Conservation (phyloP, 2,329 filamentous ascomycete genomes). For the Fusarium succisae region DNA sequence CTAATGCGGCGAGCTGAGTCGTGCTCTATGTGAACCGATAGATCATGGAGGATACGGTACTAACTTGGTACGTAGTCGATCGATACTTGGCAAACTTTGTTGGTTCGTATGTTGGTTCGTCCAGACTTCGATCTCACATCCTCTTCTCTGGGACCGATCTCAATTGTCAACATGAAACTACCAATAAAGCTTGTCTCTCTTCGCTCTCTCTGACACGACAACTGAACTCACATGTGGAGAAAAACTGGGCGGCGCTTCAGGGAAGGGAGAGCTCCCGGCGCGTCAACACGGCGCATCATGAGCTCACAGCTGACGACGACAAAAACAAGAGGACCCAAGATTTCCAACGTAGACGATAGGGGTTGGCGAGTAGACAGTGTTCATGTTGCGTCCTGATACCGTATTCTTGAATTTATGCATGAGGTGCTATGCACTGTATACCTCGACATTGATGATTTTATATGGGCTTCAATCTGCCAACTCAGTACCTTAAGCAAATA, state of each 20-base stretch:
- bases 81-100: background rate
- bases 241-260: background rate
- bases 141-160: background rate
- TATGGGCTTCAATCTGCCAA: background rate
- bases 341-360: background rate
- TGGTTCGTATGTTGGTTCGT: background rate
- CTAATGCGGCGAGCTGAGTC: background rate
- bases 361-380: constrained; percentile 1
- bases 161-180: constrained; percentile 20
- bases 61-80: background rate
- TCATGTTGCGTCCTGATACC: constrained; percentile 1
- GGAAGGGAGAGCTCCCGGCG: background rate
- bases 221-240: background rate
- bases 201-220: background rate
- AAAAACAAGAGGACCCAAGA: constrained; percentile 7
- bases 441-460: background rate
- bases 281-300: constrained; percentile 7
- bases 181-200: constrained; percentile 3
- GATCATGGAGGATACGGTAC: background rate
- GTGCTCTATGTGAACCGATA: background rate
- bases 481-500: background rate
- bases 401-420: background rate
- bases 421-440: background rate
- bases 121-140: background rate
- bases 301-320: constrained; percentile 29